A percentile compares a stretch with the other conserved stretches of the same genome.
Evolutionary conservation across 2,329 filamentous ascomycete species (phyloP).

Genomic region (Exophiala aquamarina): DNA sequence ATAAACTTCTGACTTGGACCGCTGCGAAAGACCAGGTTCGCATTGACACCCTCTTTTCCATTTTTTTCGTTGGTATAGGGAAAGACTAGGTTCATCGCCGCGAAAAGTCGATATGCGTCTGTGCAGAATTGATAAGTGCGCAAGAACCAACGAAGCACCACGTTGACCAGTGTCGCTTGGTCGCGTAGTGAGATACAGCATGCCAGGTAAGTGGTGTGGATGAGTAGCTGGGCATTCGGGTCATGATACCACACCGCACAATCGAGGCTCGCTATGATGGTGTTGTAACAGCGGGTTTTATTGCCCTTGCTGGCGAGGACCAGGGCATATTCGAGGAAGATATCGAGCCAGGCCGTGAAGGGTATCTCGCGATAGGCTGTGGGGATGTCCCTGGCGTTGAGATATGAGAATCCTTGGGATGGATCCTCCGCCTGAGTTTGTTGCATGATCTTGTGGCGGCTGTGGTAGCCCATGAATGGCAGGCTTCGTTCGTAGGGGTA

Average conservation of each 20-base stretch:
- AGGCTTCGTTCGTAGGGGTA: slow-evolving; percentile 54
- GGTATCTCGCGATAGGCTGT: slow-evolving; percentile 70
- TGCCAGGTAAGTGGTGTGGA: slow-evolving; percentile 75
- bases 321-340: slow-evolving; percentile 86
- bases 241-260: slow-evolving; percentile 80
- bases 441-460: slow-evolving; percentile 39
- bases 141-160: slow-evolving; percentile 76
- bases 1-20: slow-evolving; percentile 85
- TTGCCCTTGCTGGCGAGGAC: slow-evolving; percentile 63
- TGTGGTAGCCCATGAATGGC: slow-evolving; percentile 51
- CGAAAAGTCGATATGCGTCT: slow-evolving; percentile 81
- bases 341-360: slow-evolving; percentile 82
- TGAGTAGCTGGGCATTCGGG: slow-evolving; percentile 65
- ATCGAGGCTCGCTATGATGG: slow-evolving; percentile 74
- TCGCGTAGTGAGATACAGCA: slow-evolving; percentile 83
- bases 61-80: slow-evolving; percentile 55
- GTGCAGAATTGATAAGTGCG: slow-evolving; percentile 76
- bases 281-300: slow-evolving; percentile 63
- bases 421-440: slow-evolving; percentile 7
- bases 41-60: slow-evolving; percentile 19
- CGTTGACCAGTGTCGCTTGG: slow-evolving; percentile 69
- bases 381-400: slow-evolving; percentile 11
- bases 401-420: slow-evolving; percentile 2
- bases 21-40: slow-evolving; percentile 58
- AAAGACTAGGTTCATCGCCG: slow-evolving; percentile 72